Conservation (phyloP, 768 basidiomycete species). For the Hypholoma fasciculare region DNA sequence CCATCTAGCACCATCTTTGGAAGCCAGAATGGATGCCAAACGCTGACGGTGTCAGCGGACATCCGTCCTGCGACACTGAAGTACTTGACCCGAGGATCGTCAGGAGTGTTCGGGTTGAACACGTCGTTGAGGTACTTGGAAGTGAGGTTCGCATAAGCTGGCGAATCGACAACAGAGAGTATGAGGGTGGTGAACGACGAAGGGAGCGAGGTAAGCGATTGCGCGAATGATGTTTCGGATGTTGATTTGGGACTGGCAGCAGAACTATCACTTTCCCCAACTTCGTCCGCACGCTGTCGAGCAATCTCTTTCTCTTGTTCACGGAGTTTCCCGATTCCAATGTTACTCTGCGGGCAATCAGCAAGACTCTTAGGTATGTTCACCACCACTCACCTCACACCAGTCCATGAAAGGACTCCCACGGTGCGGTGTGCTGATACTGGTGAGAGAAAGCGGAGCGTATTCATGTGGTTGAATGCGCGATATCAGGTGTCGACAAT, state of each 20-base stretch:
- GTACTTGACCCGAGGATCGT: conserved; percentile 84
- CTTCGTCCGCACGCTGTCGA: conserved; percentile 2
- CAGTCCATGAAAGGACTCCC: conserved; percentile 99
- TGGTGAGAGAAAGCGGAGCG: conserved; percentile 83
- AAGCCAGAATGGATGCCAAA: conserved; percentile 97
- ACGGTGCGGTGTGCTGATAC: conserved; percentile 90
- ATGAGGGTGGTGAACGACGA: conserved; percentile 87
- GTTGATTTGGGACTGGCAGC: conserved; percentile 27
- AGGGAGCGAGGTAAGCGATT: conserved; percentile 66
- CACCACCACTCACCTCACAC: conserved; percentile 69
- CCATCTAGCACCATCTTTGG: conserved; percentile 94
- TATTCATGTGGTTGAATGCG: conserved; percentile 83
- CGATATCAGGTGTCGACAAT: conserved; percentile 90
- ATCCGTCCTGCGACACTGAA: conserved; percentile 88
- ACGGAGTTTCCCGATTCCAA: conserved; percentile 82
- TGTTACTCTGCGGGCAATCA: conserved; percentile 63
- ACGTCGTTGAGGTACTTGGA: conserved; percentile 74
- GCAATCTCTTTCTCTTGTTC: conserved; percentile 35
- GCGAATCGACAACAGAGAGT: conserved; percentile 89
- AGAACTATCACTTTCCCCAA: conserved; percentile 11
- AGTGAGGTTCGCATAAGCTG: conserved; percentile 94
- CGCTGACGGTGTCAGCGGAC: conserved; percentile 44
- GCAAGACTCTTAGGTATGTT: not conserved
- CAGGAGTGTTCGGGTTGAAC: conserved; percentile 83
- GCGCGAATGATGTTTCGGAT: conserved; percentile 31